Evolutionary conservation across 1,139 yeast genomes (phyloP), one percentile per base, ranked within the genome.

Genomic region (Tardiomyces depauwii): DNA sequence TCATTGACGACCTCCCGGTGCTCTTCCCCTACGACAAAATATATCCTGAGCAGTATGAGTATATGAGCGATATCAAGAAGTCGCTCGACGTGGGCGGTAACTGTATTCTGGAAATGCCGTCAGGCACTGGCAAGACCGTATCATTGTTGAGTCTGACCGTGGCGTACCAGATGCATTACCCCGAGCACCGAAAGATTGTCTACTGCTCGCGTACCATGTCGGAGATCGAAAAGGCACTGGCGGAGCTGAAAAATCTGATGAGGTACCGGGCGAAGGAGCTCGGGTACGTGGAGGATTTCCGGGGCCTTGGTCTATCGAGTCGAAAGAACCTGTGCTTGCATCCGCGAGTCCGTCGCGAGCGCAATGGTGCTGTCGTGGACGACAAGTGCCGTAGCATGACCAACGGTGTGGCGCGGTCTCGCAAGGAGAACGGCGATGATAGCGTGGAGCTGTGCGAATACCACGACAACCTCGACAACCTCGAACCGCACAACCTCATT

Each of bases 161-260:
- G 44, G 96, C 98, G 10, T 93, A 91, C 63, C 99, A 91, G 61
- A 80, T 86, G 85, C 85, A 79, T 64, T 88, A 88, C 62, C 95
- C 96, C 6, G 96, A 91, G 59, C 96, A 87, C 57, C 71, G 98
- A 41, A 91, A 91, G 69, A 80, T 91, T 55, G 86, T 91, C 6
- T 91, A 91, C 65, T 91, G 99, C 65, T 91, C 98, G 5, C 97
- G 99, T 74, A 91, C 99, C 36, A 91, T 91, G 98, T 86, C 96
- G 10, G 99, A 91, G 69, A 91, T 91, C 61, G 98, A 91, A 67
- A 91, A 91, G 67, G 97, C 98, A 0, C 69, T 91, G 62, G 87
- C 89, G n/a, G 99, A 91, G 68, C 72, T 93, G 70, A 82, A 85
- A 53, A 80, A 78, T 47, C 71, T 91, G 56, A 91, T 91, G 98